phyloP scores from a whole-genome alignment of 495 filamentous ascomycete species.

The Tuber borchii region DNA sequence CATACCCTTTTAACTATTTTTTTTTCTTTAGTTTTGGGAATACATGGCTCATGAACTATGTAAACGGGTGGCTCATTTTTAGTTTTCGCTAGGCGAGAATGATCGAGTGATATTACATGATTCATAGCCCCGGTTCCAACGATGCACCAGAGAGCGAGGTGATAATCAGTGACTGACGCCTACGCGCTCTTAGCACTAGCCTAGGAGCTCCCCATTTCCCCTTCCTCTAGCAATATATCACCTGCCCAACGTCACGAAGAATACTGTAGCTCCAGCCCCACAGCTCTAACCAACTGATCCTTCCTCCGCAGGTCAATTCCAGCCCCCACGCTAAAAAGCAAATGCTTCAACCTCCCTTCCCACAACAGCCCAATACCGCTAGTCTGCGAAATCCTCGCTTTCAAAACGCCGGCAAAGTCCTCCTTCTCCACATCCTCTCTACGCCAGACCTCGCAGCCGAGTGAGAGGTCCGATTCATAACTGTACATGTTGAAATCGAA shows the following conservation, averaged over 20 bases:
- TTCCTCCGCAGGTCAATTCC: conserved; percentile 66
- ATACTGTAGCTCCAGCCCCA: conserved; percentile 86
- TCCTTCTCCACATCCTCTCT: conserved; percentile 48
- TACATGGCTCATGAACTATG: background rate
- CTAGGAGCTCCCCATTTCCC: background rate
- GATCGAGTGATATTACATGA: background rate
- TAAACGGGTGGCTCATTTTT: background rate
- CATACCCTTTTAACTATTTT: background rate
- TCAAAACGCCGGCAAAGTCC: conserved; percentile 76
- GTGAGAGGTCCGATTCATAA: conserved; percentile 86
- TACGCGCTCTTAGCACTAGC: background rate
- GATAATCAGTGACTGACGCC: background rate
- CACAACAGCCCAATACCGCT: conserved; percentile 77
- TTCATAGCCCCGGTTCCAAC: background rate
- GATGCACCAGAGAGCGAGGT: background rate
- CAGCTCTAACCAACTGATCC: conserved; percentile 61
- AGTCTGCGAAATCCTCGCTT: conserved; percentile 78
- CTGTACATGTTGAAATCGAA: conserved; percentile 98
- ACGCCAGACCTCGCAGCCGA: conserved; percentile 86
- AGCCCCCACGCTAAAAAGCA: conserved; percentile 83
- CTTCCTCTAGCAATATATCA: background rate
- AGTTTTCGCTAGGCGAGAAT: background rate
- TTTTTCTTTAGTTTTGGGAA: background rate
- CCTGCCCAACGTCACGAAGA: conserved; percentile 59
- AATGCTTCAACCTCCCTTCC: conserved; percentile 88